Evolutionary conservation across 2,329 filamentous ascomycete species (phyloP).

Genomic region (Hypoxylon sp.): DNA sequence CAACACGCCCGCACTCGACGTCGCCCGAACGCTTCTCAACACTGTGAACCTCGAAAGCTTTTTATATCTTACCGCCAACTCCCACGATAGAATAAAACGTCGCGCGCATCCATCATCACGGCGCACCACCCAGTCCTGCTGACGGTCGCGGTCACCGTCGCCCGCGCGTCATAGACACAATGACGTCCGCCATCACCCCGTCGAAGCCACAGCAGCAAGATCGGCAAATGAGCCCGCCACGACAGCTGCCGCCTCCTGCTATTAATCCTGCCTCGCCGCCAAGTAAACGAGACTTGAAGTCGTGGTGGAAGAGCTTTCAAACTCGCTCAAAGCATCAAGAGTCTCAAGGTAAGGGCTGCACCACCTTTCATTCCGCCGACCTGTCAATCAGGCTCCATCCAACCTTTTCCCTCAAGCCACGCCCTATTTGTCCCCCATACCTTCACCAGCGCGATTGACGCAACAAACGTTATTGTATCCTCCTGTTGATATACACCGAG

Average conservation of each 20-base stretch:
- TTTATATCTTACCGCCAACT: conserved; percentile 31
- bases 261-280: conserved; percentile 76
- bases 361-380: conserved; percentile 34
- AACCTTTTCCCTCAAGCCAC: conserved; percentile 29
- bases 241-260: conserved; percentile 44
- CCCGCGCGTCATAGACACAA: conserved; percentile 54
- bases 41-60: conserved; percentile 23
- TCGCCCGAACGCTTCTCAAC: conserved; percentile 20
- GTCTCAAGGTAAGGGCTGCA: conserved; percentile 66
- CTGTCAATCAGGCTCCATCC: conserved; percentile 24
- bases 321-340: conserved; percentile 72
- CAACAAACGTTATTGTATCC: conserved; percentile 1
- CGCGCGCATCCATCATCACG: conserved; percentile 39
- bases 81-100: conserved; percentile 25
- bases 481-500: conserved; percentile 1
- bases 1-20: conserved; percentile 27
- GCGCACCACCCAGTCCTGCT: conserved; percentile 35
- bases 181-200: conserved; percentile 54
- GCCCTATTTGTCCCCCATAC: conserved; percentile 12
- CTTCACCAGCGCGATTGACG: conserved; percentile 20
- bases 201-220: conserved; percentile 47
- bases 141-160: conserved; percentile 48
- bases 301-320: conserved; percentile 98
- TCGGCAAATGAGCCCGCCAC: conserved; percentile 49
- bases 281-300: conserved; percentile 88